phyloP scores from a whole-genome alignment of 2,329 filamentous ascomycete species.

The Rhinocladiella similis region DNA sequence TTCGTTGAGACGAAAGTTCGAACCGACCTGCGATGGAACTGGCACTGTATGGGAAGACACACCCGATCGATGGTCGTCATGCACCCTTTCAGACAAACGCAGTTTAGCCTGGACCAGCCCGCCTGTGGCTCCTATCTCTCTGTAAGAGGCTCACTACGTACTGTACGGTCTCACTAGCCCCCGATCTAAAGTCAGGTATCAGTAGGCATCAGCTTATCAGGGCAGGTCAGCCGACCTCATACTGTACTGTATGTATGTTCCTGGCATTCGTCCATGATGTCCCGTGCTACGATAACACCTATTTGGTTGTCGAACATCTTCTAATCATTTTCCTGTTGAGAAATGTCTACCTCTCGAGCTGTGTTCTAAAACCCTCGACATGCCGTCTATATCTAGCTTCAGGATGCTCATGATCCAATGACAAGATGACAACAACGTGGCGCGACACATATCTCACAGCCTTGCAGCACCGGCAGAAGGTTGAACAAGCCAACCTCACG shows the following conservation, averaged over 20 bases:
- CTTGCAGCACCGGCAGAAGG: conserved; percentile 69
- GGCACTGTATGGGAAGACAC: background rate
- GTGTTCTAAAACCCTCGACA: too few relatives aligned
- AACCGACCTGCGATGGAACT: background rate
- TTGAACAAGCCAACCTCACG: conserved; percentile 64
- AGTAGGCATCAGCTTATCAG: background rate
- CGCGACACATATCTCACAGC: conserved; percentile 76
- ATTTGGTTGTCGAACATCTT: background rate
- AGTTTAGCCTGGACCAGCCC: background rate
- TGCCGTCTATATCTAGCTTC: background rate
- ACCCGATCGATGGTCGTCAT: background rate
- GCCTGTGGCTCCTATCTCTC: too few relatives aligned
- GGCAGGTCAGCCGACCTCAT: conserved; percentile 17
- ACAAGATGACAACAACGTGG: conserved; percentile 67
- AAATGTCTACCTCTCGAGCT: too few relatives aligned
- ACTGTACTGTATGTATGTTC: background rate
- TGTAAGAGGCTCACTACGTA: too few relatives aligned
- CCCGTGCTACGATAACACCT: background rate
- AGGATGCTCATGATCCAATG: conserved; percentile 10
- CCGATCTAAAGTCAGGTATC: background rate
- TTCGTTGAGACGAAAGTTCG: background rate
- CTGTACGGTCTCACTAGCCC: background rate
- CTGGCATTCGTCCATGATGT: background rate
- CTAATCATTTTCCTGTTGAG: background rate
- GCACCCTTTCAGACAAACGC: background rate